These are phyloP conservation scores for Acer campestre DNA, from an alignment of 345 rosid genomes.

Conservation along the genomic window DNA sequence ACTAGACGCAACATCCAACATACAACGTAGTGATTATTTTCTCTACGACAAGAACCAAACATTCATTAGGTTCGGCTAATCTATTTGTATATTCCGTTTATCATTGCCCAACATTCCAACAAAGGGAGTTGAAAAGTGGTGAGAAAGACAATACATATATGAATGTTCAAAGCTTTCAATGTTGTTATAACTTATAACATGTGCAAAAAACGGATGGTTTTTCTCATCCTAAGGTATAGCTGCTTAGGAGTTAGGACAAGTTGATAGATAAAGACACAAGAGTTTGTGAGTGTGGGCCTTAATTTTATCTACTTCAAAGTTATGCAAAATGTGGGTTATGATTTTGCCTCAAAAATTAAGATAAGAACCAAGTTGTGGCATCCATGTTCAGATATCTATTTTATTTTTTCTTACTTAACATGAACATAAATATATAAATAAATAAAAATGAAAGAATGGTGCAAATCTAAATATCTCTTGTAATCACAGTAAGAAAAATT, in stretches of 20 bases:
- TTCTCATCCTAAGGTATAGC: not conserved
- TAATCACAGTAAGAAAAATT: not conserved
- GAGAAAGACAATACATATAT: not conserved
- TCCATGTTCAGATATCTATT: not conserved
- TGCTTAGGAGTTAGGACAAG: not conserved
- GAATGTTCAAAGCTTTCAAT: not conserved
- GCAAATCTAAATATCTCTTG: not conserved
- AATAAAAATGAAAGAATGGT: not conserved
- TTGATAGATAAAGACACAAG: constrained; percentile 18
- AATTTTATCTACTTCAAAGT: constrained; percentile 26
- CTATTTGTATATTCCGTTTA: not conserved
- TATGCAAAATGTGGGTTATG: constrained; percentile 26
- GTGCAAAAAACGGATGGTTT: not conserved
- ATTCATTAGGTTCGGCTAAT: not conserved
- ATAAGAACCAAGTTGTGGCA: constrained; percentile 27
- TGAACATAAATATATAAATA: no score
- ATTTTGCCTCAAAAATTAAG: constrained; percentile 25
- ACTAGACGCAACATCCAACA: no score
- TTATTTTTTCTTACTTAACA: constrained; percentile 9
- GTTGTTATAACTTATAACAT: not conserved
- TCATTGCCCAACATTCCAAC: not conserved
- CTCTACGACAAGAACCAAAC: not conserved
- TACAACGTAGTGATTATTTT: no score
- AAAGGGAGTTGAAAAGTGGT: not conserved
- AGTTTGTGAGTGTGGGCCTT: constrained; percentile 37